Evolutionary conservation across 2,329 filamentous ascomycete species (phyloP), one percentile per base, ranked within the genome.

Genomic region (Talaromyces sp.): DNA sequence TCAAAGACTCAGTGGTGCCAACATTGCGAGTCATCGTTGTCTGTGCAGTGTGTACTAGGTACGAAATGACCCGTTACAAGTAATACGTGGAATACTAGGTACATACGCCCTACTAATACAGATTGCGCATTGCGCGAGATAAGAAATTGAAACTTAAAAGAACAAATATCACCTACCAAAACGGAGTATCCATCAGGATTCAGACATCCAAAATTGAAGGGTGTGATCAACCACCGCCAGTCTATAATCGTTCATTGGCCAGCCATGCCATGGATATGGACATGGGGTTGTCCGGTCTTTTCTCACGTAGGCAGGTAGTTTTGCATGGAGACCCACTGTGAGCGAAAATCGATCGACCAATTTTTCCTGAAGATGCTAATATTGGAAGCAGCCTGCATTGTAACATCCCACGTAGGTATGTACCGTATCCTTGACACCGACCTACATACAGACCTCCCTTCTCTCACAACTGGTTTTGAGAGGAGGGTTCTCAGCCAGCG

Each of bases 351-450:
- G 48, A 63, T 54, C 35, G 37, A 14, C 62, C 59, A 41, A 45
- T 52, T 62, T 65, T 61, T 65, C 43, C 63, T 65, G 63, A 65
- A 65, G 63, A 65, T 62, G 31, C 63, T 60, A 65, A 62, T 65
- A 62, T 62, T 65, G 63, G 63, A 61, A 65, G 33, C 63, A 62
- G 6, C n/a, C 31, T 47, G 31, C 58, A 37, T 52, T 16, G 47
- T 50, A 3, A 50, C 47, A n/a, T n/a, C 3, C 19, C 3, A 7
- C 7, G 27, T 31, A 50, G 2, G 13, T 50, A 50, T 50, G 47
- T 3, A 50, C 45, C n/a, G 50, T 60, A 16, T 45, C 43, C 41
- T 60, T 48, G 13, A 39, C 33, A 14, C 31, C 45, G 37, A n/a
- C 41, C 41, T 27, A 39, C 43, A 48, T 24, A 48, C 43, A 24